Base-by-base conservation (phyloP, 2,329 filamentous ascomycete genomes). In the Orbilia ellipsospora region DNA sequence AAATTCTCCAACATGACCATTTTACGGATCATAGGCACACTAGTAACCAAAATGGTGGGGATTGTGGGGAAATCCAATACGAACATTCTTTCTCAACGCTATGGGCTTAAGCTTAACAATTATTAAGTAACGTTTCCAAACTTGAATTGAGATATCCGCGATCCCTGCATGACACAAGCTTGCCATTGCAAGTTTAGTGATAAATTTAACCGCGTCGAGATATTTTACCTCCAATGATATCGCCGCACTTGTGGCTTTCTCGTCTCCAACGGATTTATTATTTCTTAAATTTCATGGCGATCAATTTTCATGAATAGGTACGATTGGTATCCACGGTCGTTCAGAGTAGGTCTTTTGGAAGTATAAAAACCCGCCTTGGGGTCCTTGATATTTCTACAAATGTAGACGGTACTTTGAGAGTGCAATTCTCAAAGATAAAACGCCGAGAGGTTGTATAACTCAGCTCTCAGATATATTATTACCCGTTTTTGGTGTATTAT, bases 171-270 rank as follows among this genome's bases (percentile, higher is more conserved):
- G 23, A 23, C 23, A 23, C 23, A 23, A 4, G 23, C 23, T 23
- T 23, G 23, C 4, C 2, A 23, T 23, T 23, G 23, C 23, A 23
- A 23, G 23, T 23, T 23, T 2, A 4, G 2, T 13, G 42, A 50
- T 36, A 12, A 66, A 52, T 66, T 66, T 66, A 57, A 16, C 62
- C 62, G 62, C 42, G 18, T 50, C 42, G 28, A 45, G 40, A 23
- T 48, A 65, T 66, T 66, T 66, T 66, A 48, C 62, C 62, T 66
- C 62, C 62, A 66, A 66, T 66, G 18, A 66, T 28, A 50, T 45
- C 44, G 28, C 44, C 13, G 23, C 4, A 23, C 12, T 8, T 42
- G 31, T 45, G 36, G n/a, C 13, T 51, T 51, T 51, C 16, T 16
- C 23, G 23, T 23, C 23, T 23, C 23, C 23, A 23, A 23, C 23